Evolutionary conservation across 2,329 filamentous ascomycete species (phyloP).

Genomic region (Aspergillus pseudotamarii): DNA sequence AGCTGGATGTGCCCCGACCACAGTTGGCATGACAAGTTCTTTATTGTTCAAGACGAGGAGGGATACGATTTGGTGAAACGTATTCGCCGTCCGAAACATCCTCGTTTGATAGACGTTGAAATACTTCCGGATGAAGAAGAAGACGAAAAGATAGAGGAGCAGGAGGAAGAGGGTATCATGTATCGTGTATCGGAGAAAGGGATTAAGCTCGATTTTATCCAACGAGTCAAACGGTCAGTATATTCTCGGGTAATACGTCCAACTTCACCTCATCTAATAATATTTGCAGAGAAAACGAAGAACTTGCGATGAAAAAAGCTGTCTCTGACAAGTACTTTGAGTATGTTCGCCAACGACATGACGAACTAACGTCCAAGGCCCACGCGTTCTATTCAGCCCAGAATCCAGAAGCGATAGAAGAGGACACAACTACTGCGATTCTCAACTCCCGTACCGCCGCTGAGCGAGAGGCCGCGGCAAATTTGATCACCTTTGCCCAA

Average conservation of each 20-base stretch:
- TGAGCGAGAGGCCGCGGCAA: constrained; percentile 36
- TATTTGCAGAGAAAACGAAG: constrained; percentile 24
- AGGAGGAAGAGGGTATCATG: constrained; percentile 64
- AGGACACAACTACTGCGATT: constrained; percentile 24
- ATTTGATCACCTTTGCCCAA: constrained; percentile 34
- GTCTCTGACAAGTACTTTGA: constrained; percentile 26
- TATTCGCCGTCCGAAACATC: constrained; percentile 37
- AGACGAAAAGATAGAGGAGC: constrained; percentile 58
- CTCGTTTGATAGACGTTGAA: constrained; percentile 70
- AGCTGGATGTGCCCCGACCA: constrained; percentile 92
- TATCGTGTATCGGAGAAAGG: constrained; percentile 67
- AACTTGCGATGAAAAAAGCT: constrained; percentile 22
- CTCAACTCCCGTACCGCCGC: constrained; percentile 29
- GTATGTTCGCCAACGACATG: constrained; percentile 28
- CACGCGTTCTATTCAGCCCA: constrained; percentile 32
- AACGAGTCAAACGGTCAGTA: constrained; percentile 55
- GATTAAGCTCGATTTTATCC: constrained; percentile 73
- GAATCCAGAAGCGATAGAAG: constrained; percentile 18
- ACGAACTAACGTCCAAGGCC: constrained; percentile 29
- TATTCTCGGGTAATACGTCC: background rate
- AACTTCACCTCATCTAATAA: constrained; percentile 13
- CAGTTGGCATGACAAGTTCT: constrained; percentile 69
- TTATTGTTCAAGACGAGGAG: constrained; percentile 53
- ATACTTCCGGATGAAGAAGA: constrained; percentile 60
- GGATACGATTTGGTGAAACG: constrained; percentile 48